Percentiles rank a stretch among this genome's conserved stretches.
Conservation (phyloP, 164 flowering plant species). For the Amborella trichopoda region DNA sequence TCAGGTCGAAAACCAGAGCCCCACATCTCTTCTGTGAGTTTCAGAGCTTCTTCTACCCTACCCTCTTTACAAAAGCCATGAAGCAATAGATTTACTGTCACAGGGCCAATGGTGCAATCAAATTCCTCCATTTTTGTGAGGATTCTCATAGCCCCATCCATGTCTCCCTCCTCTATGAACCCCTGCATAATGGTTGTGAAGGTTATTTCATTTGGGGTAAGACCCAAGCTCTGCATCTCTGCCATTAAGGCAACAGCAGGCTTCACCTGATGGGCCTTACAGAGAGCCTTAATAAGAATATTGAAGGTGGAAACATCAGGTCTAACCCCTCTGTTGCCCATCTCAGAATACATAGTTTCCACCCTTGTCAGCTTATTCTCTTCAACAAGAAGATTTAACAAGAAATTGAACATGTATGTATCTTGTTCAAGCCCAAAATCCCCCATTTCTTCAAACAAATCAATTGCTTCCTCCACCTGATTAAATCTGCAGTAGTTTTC, state of each 20-base stretch:
- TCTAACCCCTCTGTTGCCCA: constrained; percentile 35
- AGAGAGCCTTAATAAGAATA: constrained; percentile 76
- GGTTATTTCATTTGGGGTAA: constrained; percentile 75
- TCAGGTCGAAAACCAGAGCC: constrained; percentile 58
- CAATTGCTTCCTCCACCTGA: constrained; percentile 40
- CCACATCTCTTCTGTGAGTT: constrained; percentile 42
- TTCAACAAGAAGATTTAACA: constrained; percentile 76
- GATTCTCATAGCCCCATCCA: constrained; percentile 62
- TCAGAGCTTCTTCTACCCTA: constrained; percentile 53
- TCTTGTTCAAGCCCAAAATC: constrained; percentile 45
- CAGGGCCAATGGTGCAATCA: constrained; percentile 29
- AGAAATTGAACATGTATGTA: constrained; percentile 38
- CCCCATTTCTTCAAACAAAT: constrained; percentile 41
- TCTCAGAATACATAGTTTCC: constrained; percentile 45
- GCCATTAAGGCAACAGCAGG: constrained; percentile 79
- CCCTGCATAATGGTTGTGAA: constrained; percentile 82
- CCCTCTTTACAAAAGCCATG: constrained; percentile 77
- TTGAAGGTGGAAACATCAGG: constrained; percentile 78
- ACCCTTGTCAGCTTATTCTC: constrained; percentile 62
- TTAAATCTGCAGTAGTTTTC: constrained; percentile 40
- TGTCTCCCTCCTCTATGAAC: constrained; percentile 63
- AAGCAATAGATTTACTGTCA: constrained; percentile 56
- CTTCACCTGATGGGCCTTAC: constrained; percentile 78
- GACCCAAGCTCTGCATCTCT: constrained; percentile 54
- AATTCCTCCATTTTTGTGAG: constrained; percentile 50